phyloP scores from a whole-genome alignment of 192 early-diverging fungal species.

The Chytriomyces sp. region DNA sequence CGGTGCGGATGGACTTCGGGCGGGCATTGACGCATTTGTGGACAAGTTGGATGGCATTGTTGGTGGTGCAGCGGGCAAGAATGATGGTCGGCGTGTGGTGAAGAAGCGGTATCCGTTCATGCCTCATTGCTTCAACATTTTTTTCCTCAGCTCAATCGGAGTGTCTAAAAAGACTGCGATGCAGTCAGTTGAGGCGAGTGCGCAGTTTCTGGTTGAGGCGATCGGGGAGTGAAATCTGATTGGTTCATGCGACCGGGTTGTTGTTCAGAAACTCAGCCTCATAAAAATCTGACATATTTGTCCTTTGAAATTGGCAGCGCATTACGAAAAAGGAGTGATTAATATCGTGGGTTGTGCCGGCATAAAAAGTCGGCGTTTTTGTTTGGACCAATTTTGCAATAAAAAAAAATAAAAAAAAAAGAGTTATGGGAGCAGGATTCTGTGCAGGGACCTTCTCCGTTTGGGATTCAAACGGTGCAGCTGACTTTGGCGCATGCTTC shows the following conservation, averaged over 20 bases:
- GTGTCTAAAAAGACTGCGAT: not conserved
- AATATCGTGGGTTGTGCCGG: not conserved
- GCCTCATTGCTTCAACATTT: conserved; percentile 13
- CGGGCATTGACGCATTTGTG: conserved; percentile 20
- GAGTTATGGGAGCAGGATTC: not conserved
- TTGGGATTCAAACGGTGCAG: conserved; percentile 10
- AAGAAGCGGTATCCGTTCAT: conserved; percentile 27
- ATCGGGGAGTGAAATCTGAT: not conserved
- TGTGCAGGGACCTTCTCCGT: conserved; percentile 13
- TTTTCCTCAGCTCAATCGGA: conserved; percentile 9
- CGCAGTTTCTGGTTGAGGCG: conserved; percentile 1
- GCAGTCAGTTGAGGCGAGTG: not conserved
- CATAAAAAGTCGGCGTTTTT: not conserved
- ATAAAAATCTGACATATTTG: not conserved
- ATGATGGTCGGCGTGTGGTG: not conserved
- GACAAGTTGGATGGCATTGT: conserved; percentile 7
- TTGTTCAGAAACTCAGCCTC: not conserved
- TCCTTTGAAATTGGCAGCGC: not conserved
- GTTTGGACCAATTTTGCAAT: not conserved
- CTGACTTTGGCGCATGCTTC: conserved; percentile 30
- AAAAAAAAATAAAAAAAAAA: not conserved
- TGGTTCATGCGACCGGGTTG: too few relatives aligned
- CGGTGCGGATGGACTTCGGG: conserved; percentile 25
- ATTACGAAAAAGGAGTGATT: not conserved
- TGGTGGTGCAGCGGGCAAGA: not conserved